Conservation (phyloP, 1,284 basidiomycete genomes). For the Pulveroboletus sp. region DNA sequence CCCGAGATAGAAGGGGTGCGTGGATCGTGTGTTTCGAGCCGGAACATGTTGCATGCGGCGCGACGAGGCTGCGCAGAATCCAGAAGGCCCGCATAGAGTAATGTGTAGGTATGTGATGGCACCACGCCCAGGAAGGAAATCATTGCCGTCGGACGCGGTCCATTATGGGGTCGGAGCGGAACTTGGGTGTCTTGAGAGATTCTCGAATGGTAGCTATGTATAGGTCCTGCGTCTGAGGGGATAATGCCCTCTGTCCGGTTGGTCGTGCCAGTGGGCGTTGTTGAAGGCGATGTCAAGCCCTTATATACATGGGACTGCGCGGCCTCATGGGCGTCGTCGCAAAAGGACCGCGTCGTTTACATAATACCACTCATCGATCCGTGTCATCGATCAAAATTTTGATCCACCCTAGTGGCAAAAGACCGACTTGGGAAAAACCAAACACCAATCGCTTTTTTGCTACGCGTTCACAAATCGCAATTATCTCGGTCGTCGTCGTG, state of each 20-base stretch:
- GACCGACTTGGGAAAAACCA: conserved; percentile 2
- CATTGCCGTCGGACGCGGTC: conserved; percentile 14
- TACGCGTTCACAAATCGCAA: conserved; percentile 23
- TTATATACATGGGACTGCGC: conserved; percentile 21
- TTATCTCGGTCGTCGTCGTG: conserved; percentile 40
- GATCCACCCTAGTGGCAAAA: conserved; percentile 6
- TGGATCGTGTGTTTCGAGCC: conserved; percentile 31
- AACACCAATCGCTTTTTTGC: conserved; percentile 26
- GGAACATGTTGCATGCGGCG: conserved; percentile 29
- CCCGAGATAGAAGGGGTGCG: conserved; percentile 18
- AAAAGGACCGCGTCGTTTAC: conserved; percentile 22
- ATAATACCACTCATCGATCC: conserved; percentile 21
- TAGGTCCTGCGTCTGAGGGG: conserved; percentile 22
- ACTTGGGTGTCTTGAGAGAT: conserved; percentile 17
- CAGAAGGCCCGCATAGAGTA: conserved; percentile 14
- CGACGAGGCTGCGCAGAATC: conserved; percentile 24
- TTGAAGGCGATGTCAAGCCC: conserved; percentile 24
- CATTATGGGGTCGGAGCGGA: conserved; percentile 26
- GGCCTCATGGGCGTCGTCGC: conserved; percentile 20
- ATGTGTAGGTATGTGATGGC: conserved; percentile 16
- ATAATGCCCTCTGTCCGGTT: conserved; percentile 14
- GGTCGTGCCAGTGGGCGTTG: conserved; percentile 17
- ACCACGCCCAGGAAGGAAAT: conserved; percentile 18
- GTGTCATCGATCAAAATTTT: conserved; percentile 21
- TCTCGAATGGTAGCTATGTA: conserved; percentile 20